phyloP scores from a whole-genome alignment of 2,329 filamentous ascomycete species.

The Harringtonia lauricola region DNA sequence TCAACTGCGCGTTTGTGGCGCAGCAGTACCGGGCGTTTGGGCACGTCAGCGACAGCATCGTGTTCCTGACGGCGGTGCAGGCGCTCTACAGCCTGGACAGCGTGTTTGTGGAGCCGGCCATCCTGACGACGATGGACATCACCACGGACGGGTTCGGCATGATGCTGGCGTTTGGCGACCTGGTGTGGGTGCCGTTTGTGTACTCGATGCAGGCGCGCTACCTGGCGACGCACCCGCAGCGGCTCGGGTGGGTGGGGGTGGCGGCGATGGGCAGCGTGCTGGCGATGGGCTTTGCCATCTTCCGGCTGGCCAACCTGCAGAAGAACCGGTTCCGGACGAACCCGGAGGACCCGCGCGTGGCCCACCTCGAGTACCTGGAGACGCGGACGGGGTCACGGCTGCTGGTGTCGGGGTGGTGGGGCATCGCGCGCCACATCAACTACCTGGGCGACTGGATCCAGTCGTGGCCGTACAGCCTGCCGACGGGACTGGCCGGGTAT shows the following conservation, averaged over 20 bases:
- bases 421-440: conserved; percentile 83
- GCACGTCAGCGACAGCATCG: conserved; percentile 73
- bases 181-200: conserved; percentile 86
- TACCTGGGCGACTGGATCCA: conserved; percentile 94
- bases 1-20: conserved; percentile 75
- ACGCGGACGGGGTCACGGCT: conserved; percentile 74
- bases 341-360: conserved; percentile 66
- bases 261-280: conserved; percentile 56
- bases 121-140: conserved; percentile 90
- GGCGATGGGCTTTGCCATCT: conserved; percentile 71
- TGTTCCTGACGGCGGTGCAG: conserved; percentile 69
- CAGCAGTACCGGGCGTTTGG: conserved; percentile 83
- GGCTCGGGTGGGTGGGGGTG: conserved; percentile 61
- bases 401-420: conserved; percentile 87
- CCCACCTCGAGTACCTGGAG: conserved; percentile 75
- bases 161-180: conserved; percentile 88
- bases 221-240: conserved; percentile 67
- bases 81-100: conserved; percentile 74
- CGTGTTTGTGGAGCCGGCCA: conserved; percentile 76
- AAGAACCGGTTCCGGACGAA: conserved; percentile 92
- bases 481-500: conserved; percentile 77
- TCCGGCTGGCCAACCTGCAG: conserved; percentile 86
- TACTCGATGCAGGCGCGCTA: conserved; percentile 82
- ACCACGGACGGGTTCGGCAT: conserved; percentile 88
- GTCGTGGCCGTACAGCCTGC: conserved; percentile 81